A percentile compares a stretch with the other conserved stretches of the same genome.
phyloP scores from a whole-genome alignment of 2,329 filamentous ascomycete genomes.

The Neofusicoccum parvum region DNA sequence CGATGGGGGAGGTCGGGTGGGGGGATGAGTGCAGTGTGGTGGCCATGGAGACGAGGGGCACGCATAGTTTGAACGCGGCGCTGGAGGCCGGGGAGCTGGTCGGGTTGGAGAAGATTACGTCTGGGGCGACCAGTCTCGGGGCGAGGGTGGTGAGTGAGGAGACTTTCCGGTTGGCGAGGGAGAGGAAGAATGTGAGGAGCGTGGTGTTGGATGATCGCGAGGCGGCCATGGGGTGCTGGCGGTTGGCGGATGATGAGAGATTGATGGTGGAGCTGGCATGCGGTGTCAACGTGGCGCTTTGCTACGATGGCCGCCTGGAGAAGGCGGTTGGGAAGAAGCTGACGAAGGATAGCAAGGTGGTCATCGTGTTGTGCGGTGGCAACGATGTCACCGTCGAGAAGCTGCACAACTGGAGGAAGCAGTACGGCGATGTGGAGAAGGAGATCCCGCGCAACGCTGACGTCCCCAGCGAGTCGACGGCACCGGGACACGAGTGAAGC shows the following conservation, averaged over 20 bases:
- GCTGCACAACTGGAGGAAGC: slow-evolving; percentile 79
- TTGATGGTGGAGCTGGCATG: slow-evolving; percentile 83
- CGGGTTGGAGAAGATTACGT: slow-evolving; percentile 71
- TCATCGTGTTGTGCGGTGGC: slow-evolving; percentile 80
- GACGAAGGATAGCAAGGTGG: slow-evolving; percentile 78
- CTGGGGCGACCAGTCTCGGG: slow-evolving; percentile 73
- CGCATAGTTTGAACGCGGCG: slow-evolving; percentile 68
- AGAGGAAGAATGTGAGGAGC: slow-evolving; percentile 57
- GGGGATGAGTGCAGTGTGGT: slow-evolving; percentile 53
- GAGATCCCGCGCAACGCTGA: slow-evolving; percentile 11
- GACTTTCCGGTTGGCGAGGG: slow-evolving; percentile 65
- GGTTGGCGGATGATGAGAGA: slow-evolving; percentile 79
- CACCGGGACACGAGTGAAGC: neutral
- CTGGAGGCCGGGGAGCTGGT: slow-evolving; percentile 59
- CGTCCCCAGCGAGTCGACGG: slow-evolving; percentile 15
- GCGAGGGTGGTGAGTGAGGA: slow-evolving; percentile 65
- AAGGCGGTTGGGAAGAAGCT: slow-evolving; percentile 90
- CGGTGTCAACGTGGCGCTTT: slow-evolving; percentile 72
- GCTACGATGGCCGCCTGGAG: slow-evolving; percentile 50
- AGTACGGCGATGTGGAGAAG: slow-evolving; percentile 52
- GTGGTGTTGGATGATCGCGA: slow-evolving; percentile 73
- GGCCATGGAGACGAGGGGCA: slow-evolving; percentile 75
- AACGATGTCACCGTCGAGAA: slow-evolving; percentile 61
- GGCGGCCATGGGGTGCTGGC: slow-evolving; percentile 74
- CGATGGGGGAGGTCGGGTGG: slow-evolving; percentile 3